Conservation (phyloP, 371 early-diverging fungal genomes). For the Circinella minor region DNA sequence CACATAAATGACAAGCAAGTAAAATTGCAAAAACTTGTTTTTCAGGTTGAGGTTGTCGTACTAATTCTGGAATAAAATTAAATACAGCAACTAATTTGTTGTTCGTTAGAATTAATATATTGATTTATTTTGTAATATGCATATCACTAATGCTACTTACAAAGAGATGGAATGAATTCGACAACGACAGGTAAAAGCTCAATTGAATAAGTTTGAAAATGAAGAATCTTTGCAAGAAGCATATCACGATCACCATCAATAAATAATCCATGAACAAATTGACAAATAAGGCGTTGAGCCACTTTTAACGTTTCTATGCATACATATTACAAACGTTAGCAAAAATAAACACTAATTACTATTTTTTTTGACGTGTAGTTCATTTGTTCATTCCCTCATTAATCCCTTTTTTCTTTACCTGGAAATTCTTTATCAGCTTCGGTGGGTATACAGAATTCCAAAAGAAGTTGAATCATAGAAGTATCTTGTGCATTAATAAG, state of each 20-base stretch:
- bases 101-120: no score
- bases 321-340: no score
- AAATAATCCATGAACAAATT: constrained; percentile 60
- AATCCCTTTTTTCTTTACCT: constrained; percentile 10
- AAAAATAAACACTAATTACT: no score
- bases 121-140: neutral
- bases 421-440: constrained; percentile 31
- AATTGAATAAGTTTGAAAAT: constrained; percentile 64
- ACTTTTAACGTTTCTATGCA: constrained; percentile 33
- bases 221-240: constrained; percentile 61
- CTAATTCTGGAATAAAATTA: constrained; percentile 57
- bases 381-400: no score
- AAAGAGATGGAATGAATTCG: constrained; percentile 58
- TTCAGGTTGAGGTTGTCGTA: constrained; percentile 50
- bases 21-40: constrained; percentile 57
- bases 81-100: constrained; percentile 42
- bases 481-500: constrained; percentile 60
- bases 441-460: constrained; percentile 33
- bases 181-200: constrained; percentile 61
- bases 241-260: constrained; percentile 58
- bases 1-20: constrained; percentile 51
- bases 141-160: constrained; percentile 20
- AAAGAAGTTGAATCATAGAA: constrained; percentile 53
- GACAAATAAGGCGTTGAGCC: constrained; percentile 51
- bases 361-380: no score